phyloP scores from a whole-genome alignment of 495 filamentous ascomycete species.

The Neurospora sp. region DNA sequence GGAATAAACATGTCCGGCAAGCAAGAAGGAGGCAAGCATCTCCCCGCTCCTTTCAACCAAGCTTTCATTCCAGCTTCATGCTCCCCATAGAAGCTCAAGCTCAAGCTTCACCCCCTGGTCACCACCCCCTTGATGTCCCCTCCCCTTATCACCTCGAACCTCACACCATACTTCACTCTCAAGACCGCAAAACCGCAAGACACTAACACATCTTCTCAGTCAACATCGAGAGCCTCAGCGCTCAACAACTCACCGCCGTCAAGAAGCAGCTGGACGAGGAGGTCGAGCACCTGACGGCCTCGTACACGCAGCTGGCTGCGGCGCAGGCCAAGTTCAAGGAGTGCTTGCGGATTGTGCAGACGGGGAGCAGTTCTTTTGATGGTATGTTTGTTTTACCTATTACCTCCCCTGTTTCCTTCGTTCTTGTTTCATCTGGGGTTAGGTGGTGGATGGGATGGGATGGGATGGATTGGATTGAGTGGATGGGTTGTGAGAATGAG shows the following conservation, averaged over 20 bases:
- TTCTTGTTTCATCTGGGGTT: neutral
- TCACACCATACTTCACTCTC: too few species aligned
- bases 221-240: slow-evolving; percentile 38
- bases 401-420: neutral
- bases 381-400: slow-evolving; percentile 14
- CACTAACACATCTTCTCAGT: slow-evolving; percentile 16
- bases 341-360: slow-evolving; percentile 65
- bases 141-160: too few species aligned
- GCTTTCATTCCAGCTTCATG: neutral
- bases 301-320: slow-evolving; percentile 76
- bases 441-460: neutral
- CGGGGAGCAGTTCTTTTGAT: slow-evolving; percentile 33
- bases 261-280: slow-evolving; percentile 95
- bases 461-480: neutral
- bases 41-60: neutral
- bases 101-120: neutral
- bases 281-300: slow-evolving; percentile 81
- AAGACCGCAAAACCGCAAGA: too few species aligned
- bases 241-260: slow-evolving; percentile 47
- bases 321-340: slow-evolving; percentile 89
- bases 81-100: neutral
- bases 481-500: neutral
- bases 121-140: neutral
- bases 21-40: neutral
- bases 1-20: neutral